These are phyloP conservation scores for Fusarium sterilihyphosum DNA, from an alignment of 2,329 filamentous ascomycete species.

Conservation along the genomic window DNA sequence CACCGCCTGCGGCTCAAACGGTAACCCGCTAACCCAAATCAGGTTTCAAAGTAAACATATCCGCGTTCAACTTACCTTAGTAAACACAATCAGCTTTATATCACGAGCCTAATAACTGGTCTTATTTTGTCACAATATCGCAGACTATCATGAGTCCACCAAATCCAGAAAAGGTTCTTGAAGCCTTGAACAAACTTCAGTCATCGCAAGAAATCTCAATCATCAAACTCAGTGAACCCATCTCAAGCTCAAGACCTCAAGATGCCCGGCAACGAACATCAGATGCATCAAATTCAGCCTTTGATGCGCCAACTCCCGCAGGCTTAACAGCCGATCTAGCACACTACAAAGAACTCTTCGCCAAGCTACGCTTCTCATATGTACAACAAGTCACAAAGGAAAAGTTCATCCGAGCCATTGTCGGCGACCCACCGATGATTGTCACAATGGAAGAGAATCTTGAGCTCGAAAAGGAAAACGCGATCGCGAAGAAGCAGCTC, in stretches of 20 bases:
- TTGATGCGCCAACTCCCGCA: constrained; percentile 76
- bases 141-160: constrained; percentile 43
- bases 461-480: constrained; percentile 74
- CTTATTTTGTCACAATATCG: background rate
- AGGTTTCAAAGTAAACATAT: constrained; percentile 53
- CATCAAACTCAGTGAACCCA: constrained; percentile 79
- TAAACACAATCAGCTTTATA: background rate
- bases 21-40: constrained; percentile 41
- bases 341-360: constrained; percentile 95
- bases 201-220: constrained; percentile 74
- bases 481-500: constrained; percentile 77
- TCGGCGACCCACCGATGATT: constrained; percentile 87
- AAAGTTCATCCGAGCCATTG: constrained; percentile 93
- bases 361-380: constrained; percentile 96
- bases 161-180: constrained; percentile 55
- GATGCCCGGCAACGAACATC: constrained; percentile 68
- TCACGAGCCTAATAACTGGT: background rate
- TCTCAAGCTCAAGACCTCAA: constrained; percentile 62
- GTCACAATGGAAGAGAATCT: constrained; percentile 85
- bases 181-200: constrained; percentile 63
- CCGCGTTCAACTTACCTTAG: constrained; percentile 1
- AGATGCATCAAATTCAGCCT: constrained; percentile 73
- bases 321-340: constrained; percentile 83
- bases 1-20: constrained; percentile 29
- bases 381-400: constrained; percentile 99